phyloP scores from a whole-genome alignment of 768 basidiomycete genomes.

The Leccinum barrowsii region DNA sequence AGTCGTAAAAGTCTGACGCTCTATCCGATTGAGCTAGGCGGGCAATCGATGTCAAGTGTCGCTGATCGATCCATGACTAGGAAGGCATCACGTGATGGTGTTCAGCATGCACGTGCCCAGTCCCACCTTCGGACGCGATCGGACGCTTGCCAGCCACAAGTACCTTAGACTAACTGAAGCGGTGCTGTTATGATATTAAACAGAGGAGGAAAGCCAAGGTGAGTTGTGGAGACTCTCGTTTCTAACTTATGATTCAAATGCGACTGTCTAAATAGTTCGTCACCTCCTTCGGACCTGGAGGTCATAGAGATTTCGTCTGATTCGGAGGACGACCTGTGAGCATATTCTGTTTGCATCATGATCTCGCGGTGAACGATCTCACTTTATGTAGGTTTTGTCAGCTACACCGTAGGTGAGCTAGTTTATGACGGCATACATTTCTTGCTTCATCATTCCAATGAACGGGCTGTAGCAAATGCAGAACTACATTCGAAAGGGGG shows the following conservation, averaged over 20 bases:
- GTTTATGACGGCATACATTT: neutral
- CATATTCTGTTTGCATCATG: neutral
- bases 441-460: neutral
- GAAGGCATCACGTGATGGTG: conserved; percentile 9
- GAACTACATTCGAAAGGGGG: neutral
- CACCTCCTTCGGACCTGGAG: conserved; percentile 15
- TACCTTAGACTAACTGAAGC: neutral
- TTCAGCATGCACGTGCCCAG: conserved; percentile 17
- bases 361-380: neutral
- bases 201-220: conserved; percentile 44
- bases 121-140: too few relatives aligned
- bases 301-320: conserved; percentile 57
- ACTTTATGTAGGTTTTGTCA: conserved; percentile 8
- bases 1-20: conserved; percentile 59
- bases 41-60: conserved; percentile 28
- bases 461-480: conserved; percentile 4
- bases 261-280: neutral
- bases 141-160: too few relatives aligned
- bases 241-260: neutral
- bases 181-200: conserved; percentile 35
- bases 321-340: conserved; percentile 39
- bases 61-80: conserved; percentile 33
- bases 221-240: conserved; percentile 5
- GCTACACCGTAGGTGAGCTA: conserved; percentile 10
- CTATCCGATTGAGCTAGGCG: conserved; percentile 68